These are phyloP conservation scores for Neurospora sp. DNA, from an alignment of 495 filamentous ascomycete species.

Conservation along the genomic window DNA sequence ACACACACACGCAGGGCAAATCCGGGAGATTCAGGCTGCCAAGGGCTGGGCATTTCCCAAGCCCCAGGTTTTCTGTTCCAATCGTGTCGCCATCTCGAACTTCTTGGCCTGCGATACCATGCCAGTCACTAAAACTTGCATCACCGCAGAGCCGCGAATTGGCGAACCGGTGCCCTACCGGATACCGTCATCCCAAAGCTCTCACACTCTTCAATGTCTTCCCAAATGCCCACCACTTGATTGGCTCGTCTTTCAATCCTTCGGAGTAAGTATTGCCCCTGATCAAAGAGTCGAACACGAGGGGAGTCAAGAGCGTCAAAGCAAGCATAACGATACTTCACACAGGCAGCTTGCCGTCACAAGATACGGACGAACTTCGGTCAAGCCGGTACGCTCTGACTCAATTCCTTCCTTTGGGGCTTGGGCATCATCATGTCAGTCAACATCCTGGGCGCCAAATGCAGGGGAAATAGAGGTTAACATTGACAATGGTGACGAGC, in stretches of 20 bases:
- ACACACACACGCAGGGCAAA: conserved; percentile 9
- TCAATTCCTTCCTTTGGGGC: background rate
- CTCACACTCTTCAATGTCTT: background rate
- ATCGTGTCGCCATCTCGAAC: background rate
- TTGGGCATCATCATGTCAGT: background rate
- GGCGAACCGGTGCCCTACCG: background rate
- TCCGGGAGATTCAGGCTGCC: conserved; percentile 20
- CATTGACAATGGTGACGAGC: background rate
- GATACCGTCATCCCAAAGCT: background rate
- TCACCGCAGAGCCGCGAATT: background rate
- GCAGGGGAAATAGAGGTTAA: background rate
- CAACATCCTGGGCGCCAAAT: background rate
- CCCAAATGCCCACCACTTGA: background rate
- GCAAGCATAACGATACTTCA: background rate
- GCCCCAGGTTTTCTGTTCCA: conserved; percentile 6
- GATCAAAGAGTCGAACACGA: background rate
- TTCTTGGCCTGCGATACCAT: background rate
- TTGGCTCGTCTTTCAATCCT: background rate
- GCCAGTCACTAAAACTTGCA: background rate
- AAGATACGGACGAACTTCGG: background rate
- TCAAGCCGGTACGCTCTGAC: background rate
- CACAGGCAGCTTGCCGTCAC: background rate
- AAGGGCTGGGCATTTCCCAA: conserved; percentile 19
- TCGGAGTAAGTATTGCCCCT: background rate
- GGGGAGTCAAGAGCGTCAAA: background rate